phyloP scores from a whole-genome alignment of 306 rosid genomes.

The Trifolium repens region DNA sequence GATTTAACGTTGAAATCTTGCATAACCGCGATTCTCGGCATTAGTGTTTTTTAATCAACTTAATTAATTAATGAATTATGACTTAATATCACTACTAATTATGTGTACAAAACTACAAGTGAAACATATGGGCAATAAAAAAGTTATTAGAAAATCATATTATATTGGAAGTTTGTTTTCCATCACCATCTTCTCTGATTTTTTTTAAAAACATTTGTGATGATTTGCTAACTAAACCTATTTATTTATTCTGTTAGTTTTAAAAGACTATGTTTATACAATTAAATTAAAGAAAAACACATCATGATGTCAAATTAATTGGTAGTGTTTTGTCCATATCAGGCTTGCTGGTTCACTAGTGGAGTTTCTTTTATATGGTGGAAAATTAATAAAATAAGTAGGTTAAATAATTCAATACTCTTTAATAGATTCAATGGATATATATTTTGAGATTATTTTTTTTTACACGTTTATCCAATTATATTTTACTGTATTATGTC shows the following conservation, averaged over 20 bases:
- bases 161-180: conserved; percentile 9
- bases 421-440: background rate
- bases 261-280: background rate
- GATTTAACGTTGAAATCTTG: conserved; percentile 37
- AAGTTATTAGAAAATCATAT: conserved; percentile 13
- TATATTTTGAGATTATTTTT: background rate
- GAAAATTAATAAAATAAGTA: conserved; percentile 9
- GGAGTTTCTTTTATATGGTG: conserved; percentile 16
- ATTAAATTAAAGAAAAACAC: background rate
- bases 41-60: conserved; percentile 56
- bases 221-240: conserved; percentile 29
- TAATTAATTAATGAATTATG: conserved; percentile 30
- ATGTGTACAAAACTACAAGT: background rate
- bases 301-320: conserved; percentile 36
- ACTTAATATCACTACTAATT: conserved; percentile 25
- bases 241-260: conserved; percentile 23
- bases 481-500: background rate
- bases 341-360: conserved; percentile 5
- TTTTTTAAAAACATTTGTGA: background rate
- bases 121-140: conserved; percentile 3
- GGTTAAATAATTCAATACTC: background rate
- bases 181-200: conserved; percentile 8
- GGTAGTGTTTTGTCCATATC: conserved; percentile 32
- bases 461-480: background rate
- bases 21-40: conserved; percentile 68